Evolutionary conservation across 2,329 filamentous ascomycete genomes (phyloP).

Genomic region (Nemania abortiva): DNA sequence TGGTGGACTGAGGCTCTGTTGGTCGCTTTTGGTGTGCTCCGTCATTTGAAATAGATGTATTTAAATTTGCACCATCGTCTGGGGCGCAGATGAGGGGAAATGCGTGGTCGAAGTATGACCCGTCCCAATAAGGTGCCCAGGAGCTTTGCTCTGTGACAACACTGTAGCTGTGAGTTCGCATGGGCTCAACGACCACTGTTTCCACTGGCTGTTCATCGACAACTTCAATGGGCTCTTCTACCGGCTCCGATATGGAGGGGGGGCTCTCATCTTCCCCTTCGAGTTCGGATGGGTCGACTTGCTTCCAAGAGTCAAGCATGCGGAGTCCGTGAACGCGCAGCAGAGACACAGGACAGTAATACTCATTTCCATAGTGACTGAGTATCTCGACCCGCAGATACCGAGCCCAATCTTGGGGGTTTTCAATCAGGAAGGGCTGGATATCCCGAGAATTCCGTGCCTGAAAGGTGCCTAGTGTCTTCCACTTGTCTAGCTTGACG

Average conservation of each 20-base stretch:
- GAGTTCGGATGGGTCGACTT: constrained; percentile 76
- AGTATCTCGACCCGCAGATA: constrained; percentile 94
- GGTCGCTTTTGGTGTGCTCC: constrained; percentile 28
- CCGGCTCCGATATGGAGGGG: constrained; percentile 49
- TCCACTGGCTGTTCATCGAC: constrained; percentile 41
- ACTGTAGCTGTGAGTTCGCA: constrained; percentile 42
- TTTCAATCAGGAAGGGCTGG: constrained; percentile 93
- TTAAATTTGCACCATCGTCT: constrained; percentile 32
- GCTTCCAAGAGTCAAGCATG: constrained; percentile 93
- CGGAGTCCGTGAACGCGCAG: constrained; percentile 94
- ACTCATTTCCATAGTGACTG: constrained; percentile 95
- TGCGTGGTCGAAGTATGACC: constrained; percentile 45
- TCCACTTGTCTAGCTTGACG: constrained; percentile 92
- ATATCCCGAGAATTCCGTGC: constrained; percentile 93
- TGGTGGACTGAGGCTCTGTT: constrained; percentile 34
- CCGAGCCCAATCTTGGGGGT: constrained; percentile 94
- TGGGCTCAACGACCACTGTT: constrained; percentile 41
- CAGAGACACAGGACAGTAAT: constrained; percentile 92
- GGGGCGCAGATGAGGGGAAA: constrained; percentile 42
- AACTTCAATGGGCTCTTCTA: constrained; percentile 47
- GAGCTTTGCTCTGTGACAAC: constrained; percentile 40
- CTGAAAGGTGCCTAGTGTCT: constrained; percentile 86
- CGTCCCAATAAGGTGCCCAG: constrained; percentile 48
- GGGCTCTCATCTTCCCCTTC: constrained; percentile 65
- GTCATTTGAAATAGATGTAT: constrained; percentile 34